A percentile compares a stretch with the other conserved stretches of the same genome.
Conservation (phyloP, 2,329 filamentous ascomycete species). For the Zasmidium cellare region DNA sequence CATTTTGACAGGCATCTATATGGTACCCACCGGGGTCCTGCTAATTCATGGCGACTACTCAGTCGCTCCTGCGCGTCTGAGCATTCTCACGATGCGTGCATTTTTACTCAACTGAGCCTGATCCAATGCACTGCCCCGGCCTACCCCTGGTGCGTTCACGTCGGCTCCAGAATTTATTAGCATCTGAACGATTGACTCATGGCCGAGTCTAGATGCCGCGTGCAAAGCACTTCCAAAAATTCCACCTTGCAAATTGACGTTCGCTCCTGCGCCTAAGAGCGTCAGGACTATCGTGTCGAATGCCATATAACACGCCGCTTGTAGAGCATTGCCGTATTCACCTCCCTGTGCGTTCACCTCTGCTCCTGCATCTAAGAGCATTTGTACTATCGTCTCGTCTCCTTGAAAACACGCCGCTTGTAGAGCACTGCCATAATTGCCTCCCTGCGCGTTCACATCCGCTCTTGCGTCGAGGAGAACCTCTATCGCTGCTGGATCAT, state of each 20-base stretch:
- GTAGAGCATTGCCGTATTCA: constrained; percentile 9
- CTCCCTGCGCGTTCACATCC: constrained; percentile 13
- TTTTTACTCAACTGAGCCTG: no score
- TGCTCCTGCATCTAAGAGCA: constrained; percentile 19
- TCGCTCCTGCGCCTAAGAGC: constrained; percentile 19
- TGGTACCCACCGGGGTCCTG: no score
- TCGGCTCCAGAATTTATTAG: constrained; percentile 19
- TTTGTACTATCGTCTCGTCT: constrained; percentile 3
- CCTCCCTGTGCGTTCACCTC: constrained; percentile 8
- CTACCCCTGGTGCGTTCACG: not conserved
- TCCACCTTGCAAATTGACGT: constrained; percentile 17
- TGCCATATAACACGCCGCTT: constrained; percentile 18
- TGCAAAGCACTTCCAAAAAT: constrained; percentile 7
- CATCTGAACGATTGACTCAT: constrained; percentile 9
- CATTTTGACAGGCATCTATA: no score
- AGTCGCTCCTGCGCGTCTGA: not conserved
- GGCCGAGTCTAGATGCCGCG: constrained; percentile 9
- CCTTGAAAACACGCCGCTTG: constrained; percentile 10
- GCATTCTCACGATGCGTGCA: not conserved
- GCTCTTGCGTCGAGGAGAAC: constrained; percentile 9
- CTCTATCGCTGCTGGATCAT: not conserved
- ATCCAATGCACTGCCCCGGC: not conserved
- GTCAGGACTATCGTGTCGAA: constrained; percentile 18
- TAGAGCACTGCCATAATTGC: constrained; percentile 10
- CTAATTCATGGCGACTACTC: no score